These are phyloP conservation scores for Rubia yunnanensis DNA, from an alignment of 257 asterid species.

Conservation along the genomic window DNA sequence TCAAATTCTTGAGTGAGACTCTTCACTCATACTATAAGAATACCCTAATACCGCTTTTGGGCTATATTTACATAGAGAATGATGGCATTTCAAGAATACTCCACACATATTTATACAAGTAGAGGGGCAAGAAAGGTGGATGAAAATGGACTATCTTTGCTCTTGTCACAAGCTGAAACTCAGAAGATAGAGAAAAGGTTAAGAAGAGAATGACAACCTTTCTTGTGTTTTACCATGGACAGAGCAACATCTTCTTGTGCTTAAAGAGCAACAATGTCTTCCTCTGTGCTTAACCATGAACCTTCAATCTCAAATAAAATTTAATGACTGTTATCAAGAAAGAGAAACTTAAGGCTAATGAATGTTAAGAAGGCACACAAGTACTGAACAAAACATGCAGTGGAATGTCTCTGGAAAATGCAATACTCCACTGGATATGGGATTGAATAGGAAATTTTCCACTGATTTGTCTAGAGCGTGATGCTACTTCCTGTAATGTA, in stretches of 20 bases:
- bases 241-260: constrained; percentile 59
- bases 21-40: constrained; percentile 4
- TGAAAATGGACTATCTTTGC: background rate
- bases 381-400: too few relatives aligned
- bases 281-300: too few relatives aligned
- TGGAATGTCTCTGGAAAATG: too few relatives aligned
- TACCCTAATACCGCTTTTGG: background rate
- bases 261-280: constrained; percentile 33
- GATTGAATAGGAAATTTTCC: too few relatives aligned
- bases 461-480: too few relatives aligned
- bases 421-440: too few relatives aligned
- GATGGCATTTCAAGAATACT: background rate
- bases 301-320: too few relatives aligned
- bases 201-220: constrained; percentile 28
- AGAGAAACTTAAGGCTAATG: too few relatives aligned
- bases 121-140: background rate
- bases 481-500: too few relatives aligned
- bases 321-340: too few relatives aligned
- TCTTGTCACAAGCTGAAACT: background rate
- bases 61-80: constrained; percentile 7
- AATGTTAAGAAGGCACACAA: too few relatives aligned
- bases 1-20: background rate
- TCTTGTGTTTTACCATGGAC: constrained; percentile 66
- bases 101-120: constrained; percentile 10
- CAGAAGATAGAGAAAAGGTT: background rate